phyloP scores from a whole-genome alignment of 2,329 filamentous ascomycete genomes.

The Aspergillus felis region DNA sequence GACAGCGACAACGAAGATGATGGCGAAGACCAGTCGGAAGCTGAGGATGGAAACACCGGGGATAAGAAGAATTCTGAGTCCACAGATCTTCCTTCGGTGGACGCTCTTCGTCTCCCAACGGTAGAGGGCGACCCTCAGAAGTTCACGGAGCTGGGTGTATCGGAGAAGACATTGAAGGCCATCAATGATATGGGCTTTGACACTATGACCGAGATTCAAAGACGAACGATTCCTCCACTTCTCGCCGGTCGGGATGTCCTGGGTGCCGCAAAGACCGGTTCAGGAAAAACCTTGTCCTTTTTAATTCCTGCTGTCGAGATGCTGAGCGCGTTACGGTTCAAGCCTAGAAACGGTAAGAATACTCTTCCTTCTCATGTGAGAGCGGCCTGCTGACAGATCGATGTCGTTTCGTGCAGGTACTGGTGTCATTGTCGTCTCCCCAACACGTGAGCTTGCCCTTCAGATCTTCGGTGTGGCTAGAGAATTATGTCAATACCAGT shows the following conservation, averaged over 20 bases:
- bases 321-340: conserved; percentile 84
- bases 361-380: not conserved
- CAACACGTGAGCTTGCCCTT: conserved; percentile 87
- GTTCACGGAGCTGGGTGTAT: conserved; percentile 79
- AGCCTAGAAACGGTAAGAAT: conserved; percentile 72
- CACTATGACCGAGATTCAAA: conserved; percentile 94
- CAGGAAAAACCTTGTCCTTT: conserved; percentile 93
- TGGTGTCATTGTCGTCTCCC: conserved; percentile 87
- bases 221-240: conserved; percentile 78
- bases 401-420: conserved; percentile 50
- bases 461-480: conserved; percentile 95
- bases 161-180: conserved; percentile 82
- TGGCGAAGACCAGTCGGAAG: conserved; percentile 30
- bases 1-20: conserved; percentile 41
- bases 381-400: conserved; percentile 3
- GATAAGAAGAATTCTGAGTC: conserved; percentile 27
- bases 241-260: conserved; percentile 88
- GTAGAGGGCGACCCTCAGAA: conserved; percentile 61
- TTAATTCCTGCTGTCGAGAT: conserved; percentile 93
- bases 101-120: conserved; percentile 53
- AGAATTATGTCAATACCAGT: conserved; percentile 45
- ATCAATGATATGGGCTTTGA: conserved; percentile 90
- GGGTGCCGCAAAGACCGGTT: conserved; percentile 92
- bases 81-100: conserved; percentile 51
- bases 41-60: conserved; percentile 26